Base-by-base conservation (phyloP, 129 eudicot genomes). In the Gnaphalium uliginosum region DNA sequence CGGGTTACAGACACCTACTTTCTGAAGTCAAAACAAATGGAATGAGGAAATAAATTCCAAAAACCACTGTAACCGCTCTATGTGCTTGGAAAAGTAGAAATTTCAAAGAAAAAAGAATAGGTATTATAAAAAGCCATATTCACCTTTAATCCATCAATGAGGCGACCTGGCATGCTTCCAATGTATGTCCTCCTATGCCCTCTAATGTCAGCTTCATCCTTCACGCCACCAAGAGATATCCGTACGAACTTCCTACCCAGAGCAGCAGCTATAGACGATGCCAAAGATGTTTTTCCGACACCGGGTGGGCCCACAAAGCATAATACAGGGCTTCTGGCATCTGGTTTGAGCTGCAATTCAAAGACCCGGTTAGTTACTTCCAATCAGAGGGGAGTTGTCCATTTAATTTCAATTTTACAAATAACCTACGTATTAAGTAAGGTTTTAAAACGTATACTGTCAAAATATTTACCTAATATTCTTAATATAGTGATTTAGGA, bases 101-200 rank as follows among this genome's bases (percentile, higher is more conserved):
- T 33, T 30, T 35, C 0, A 51, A 60, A 9, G 6, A 11, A 26
- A 54, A 79, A 27, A 39, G 53, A 26, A 65, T 8, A 35, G 11
- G 7, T 26, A 65, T 68, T 5, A 33, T 32, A 64, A 62, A 65
- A 77, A 25, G n/a, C 5, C 59, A 63, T 9, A 23, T 18, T 62
- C 68, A 93, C 98, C 98, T 93, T 93, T 61, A 93, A 71, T 57
- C 98, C 98, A 85, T 90, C 98, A 85, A 93, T 88, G 72, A 93
- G 96, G 75, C 96, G 98, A 25, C 98, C 98, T 21, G 98, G 98
- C 98, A 93, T 93, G 83, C 98, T 93, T 78, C 98, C 98, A 75
- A 93, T 90, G 79, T 93, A 93, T 26, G 96, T 93, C 79, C 98
- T 86, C 77, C 98, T 80, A 72, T 93, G 98, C 69, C 96, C 98